Evolutionary conservation across 73 alveolate species (phyloP), one percentile per base, ranked within the genome.

Genomic region (Stentor coeruleus): DNA sequence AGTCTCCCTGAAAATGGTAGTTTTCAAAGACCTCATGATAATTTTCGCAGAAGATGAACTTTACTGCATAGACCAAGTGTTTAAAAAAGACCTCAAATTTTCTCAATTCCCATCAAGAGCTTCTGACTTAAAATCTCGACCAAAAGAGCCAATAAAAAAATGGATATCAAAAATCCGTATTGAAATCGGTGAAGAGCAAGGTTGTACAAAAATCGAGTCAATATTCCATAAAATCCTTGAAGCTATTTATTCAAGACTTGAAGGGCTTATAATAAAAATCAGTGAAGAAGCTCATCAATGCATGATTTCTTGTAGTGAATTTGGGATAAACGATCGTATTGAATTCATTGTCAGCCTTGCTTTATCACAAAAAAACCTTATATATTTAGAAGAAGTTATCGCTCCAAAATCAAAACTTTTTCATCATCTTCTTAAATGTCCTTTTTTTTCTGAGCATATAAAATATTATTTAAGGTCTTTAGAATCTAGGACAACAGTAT

Each of bases 351-450:
- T 20, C 11, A 66, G 33, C n/a, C 79, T 66, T 26, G 33, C 40
- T 2, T 66, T 31, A 66, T 20, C 40, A 20, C 40, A 66, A 33
- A 66, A 66, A 33, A 66, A 20, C 41, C 40, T 31, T 66, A 20
- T 20, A 20, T 66, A 66, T 33, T 40, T 66, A 20, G 40, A 66
- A 75, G 83, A 75, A 26, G 35, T 75, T 39, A 33, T 75, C 72
- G 39, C 36, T 20, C 83, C 83, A 20, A 75, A 75, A 38, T 15
- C 39, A 14, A 75, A 75, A 40, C 77, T 75, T 36, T 75, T 75
- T n/a, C 35, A 38, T 14, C n/a, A 31, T 33, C 59, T 75, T 1
- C 6, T 37, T 37, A 15, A 40, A 28, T 75, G 59, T 20, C 33
- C 26, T 26, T 35, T 14, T 40, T 2, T 75, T 0, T 75, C 83